Percentiles rank a stretch among this genome's conserved stretches.
Evolutionary conservation across 2,329 filamentous ascomycete species (phyloP).

Genomic region (Alternaria sp.): DNA sequence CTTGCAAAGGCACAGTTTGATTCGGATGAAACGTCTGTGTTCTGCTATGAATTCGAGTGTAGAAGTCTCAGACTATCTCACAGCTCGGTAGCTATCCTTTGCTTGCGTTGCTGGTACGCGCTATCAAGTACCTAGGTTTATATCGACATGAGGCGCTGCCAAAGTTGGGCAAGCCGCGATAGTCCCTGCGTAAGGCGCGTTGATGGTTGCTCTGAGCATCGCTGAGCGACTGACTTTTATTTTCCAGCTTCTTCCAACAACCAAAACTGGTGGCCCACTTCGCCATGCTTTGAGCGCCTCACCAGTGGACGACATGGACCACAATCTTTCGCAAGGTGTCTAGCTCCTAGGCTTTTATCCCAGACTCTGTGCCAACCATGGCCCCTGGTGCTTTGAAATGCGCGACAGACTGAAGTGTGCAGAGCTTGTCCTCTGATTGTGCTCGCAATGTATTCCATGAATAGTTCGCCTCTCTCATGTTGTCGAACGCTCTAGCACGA

Average conservation of each 20-base stretch:
- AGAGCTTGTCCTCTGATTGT: constrained; percentile 7
- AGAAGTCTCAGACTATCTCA: constrained; percentile 64
- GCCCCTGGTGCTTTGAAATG: constrained; percentile 10
- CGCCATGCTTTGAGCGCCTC: constrained; percentile 33
- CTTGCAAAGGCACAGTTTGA: constrained; percentile 51
- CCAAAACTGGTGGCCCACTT: constrained; percentile 32
- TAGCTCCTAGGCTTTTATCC: constrained; percentile 24
- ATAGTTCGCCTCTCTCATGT: constrained; percentile 3
- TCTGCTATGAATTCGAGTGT: constrained; percentile 78
- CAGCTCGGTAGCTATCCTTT: constrained; percentile 56
- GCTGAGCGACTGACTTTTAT: constrained; percentile 44
- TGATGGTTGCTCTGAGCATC: constrained; percentile 42
- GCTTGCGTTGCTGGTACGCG: constrained; percentile 61
- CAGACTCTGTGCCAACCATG: constrained; percentile 16
- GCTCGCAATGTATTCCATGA: constrained; percentile 8
- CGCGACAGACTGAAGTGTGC: constrained; percentile 5
- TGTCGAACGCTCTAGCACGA: constrained; percentile 6
- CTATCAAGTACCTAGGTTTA: constrained; percentile 68
- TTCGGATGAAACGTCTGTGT: constrained; percentile 57
- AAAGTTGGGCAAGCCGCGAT: constrained; percentile 46
- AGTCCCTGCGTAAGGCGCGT: constrained; percentile 45
- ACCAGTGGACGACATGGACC: constrained; percentile 27
- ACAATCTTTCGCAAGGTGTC: constrained; percentile 22
- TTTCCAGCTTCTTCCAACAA: constrained; percentile 38
- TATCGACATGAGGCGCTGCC: constrained; percentile 74